Evolutionary conservation across 2,329 filamentous ascomycete genomes (phyloP).

Genomic region (Alternaria angustiovoidea): DNA sequence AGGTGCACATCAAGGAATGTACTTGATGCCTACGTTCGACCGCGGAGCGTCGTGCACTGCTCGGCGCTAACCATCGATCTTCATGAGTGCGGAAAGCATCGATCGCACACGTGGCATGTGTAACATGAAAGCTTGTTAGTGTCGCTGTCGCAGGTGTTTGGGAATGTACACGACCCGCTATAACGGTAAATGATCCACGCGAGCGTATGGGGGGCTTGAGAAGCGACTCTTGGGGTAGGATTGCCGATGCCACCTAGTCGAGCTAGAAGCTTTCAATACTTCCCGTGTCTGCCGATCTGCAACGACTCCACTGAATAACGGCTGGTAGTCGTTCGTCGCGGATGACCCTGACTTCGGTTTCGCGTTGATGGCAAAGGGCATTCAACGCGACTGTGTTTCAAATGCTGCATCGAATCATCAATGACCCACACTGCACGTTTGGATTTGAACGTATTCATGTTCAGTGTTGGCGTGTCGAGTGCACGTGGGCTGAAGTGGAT

Average conservation of each 20-base stretch:
- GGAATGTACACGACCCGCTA: background rate
- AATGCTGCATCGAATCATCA: background rate
- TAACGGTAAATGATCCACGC: conserved; percentile 5
- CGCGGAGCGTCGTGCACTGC: background rate
- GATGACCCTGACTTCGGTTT: background rate
- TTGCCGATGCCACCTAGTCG: conserved; percentile 1
- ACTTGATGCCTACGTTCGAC: background rate
- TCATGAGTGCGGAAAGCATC: background rate
- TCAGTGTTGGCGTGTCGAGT: background rate
- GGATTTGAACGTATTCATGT: background rate
- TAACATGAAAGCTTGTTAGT: conserved; percentile 1
- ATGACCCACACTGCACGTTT: background rate
- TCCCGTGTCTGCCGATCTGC: conserved; percentile 5
- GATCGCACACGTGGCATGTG: conserved; percentile 10
- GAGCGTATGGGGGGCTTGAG: background rate
- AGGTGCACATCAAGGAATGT: background rate
- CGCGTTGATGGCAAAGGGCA: background rate
- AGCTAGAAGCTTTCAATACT: background rate
- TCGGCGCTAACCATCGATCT: background rate
- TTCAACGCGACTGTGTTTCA: background rate
- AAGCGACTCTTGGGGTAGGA: conserved; percentile 3
- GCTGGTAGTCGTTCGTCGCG: background rate
- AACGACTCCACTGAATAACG: background rate
- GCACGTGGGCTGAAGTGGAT: background rate
- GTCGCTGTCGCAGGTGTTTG: background rate